Base-by-base conservation (phyloP, 768 basidiomycete species). In the Clathrus columnatus region DNA sequence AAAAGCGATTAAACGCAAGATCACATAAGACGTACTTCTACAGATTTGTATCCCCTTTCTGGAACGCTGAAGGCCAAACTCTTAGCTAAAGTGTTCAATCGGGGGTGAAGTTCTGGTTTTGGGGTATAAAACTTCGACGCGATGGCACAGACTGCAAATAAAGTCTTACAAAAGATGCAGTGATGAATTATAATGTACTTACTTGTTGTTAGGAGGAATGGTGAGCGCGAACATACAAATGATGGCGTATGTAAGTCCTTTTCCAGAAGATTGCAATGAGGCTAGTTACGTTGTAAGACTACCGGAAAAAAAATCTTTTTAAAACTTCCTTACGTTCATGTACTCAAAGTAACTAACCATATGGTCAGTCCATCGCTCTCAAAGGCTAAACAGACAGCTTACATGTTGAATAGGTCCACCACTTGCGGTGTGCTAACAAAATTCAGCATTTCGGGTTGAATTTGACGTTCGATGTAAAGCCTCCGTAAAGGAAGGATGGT, bases 191-290 rank as follows among this genome's bases (percentile, higher is more conserved):
- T 21, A 26, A 0, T 2, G 2, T 18, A 79, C 84, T 57, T 63
- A 89, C 89, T 88, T 18, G 93, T 91, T 17, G 96, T 98, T 54
- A 98, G 77, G 47, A 99, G 71, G 71, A 99, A 97, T 0, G 95
- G 95, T 32, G 90, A 93, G 21, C 96, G 83, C 24, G 90, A 91
- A 64, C 94, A 94, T 16, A 97, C 90, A 32, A 96, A 79, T 2
- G 91, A 82, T 1, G 95, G 93, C 0, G 95, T 96, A 68, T 98
- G 96, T 69, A 95, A 93, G 48, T 87, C 81, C 42, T 80, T 78
- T 62, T 95, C 91, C 48, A 99, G 71, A 48, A 97, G 71, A 53
- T 85, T 84, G 54, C 83, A 83, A 60, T 91, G 90, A 70, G 81
- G 80, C 87, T 91, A 59, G 44, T 24, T 42, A 48, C 43, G 55